Evolutionary conservation across 2,329 filamentous ascomycete genomes (phyloP).

Genomic region (Colletotrichum sp.): DNA sequence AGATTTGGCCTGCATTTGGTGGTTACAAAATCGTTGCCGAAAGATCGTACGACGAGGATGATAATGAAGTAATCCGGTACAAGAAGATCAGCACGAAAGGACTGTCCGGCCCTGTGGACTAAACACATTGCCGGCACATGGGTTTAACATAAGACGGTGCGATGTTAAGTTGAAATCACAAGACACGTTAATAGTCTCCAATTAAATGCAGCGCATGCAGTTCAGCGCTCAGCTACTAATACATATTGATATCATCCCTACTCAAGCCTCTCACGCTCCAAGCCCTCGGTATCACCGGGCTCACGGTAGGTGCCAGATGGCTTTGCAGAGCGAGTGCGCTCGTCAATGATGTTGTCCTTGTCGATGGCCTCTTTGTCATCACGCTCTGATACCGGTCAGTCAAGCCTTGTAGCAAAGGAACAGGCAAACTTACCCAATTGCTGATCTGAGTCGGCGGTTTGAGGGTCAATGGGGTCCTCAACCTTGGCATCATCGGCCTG

Average conservation of each 20-base stretch:
- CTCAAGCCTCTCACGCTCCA: neutral
- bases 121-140: too few species aligned
- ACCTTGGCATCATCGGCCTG: constrained; percentile 34
- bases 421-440: constrained; percentile 35
- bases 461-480: constrained; percentile 36
- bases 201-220: too few species aligned
- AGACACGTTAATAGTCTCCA: too few species aligned
- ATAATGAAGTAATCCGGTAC: constrained; percentile 46
- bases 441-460: constrained; percentile 35
- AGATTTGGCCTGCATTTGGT: constrained; percentile 51
- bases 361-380: constrained; percentile 44
- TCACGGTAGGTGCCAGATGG: constrained; percentile 31
- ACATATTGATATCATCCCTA: neutral
- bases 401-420: rapidly evolving
- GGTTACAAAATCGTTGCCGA: constrained; percentile 55
- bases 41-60: constrained; percentile 43
- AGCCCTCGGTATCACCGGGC: constrained; percentile 37
- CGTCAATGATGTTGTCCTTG: constrained; percentile 37
- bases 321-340: constrained; percentile 37
- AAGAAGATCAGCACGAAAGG: constrained; percentile 30
- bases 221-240: neutral
- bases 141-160: too few species aligned
- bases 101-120: neutral
- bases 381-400: constrained; percentile 26
- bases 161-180: too few species aligned